Evolutionary conservation across 2,329 filamentous ascomycete genomes (phyloP).

Genomic region (Phialophora verrucosa): DNA sequence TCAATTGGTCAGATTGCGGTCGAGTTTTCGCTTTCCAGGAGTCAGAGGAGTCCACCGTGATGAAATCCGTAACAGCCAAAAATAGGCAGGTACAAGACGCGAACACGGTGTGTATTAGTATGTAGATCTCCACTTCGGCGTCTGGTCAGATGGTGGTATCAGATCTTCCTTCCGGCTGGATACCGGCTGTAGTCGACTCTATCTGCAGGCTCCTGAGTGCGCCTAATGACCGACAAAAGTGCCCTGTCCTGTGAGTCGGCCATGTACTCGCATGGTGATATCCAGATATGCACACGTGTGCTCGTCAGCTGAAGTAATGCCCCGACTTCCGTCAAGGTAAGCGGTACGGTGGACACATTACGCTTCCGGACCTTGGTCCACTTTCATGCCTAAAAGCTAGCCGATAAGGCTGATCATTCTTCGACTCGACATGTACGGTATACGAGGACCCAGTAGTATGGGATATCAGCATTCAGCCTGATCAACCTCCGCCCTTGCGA

Average conservation of each 20-base stretch:
- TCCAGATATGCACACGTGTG: not conserved
- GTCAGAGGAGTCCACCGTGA: not conserved
- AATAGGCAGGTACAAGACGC: slow-evolving; percentile 1
- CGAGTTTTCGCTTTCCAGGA: not conserved
- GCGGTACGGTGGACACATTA: not conserved
- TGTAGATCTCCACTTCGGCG: not conserved
- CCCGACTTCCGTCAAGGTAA: not conserved
- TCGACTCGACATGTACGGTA: not conserved
- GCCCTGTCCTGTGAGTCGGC: not conserved
- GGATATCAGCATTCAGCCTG: not conserved
- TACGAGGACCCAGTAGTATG: not conserved
- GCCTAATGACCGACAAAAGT: slow-evolving; percentile 4
- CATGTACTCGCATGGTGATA: slow-evolving; percentile 2
- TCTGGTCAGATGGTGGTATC: not conserved
- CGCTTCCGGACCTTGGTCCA: not conserved
- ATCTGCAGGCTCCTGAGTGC: not conserved
- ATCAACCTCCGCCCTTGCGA: not conserved
- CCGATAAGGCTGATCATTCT: slow-evolving; percentile 8
- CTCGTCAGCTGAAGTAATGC: slow-evolving; percentile 26
- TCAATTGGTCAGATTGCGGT: not conserved
- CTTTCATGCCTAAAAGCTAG: slow-evolving; percentile 1
- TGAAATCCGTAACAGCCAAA: not conserved
- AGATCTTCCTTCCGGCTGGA: not conserved
- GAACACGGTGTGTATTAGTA: not conserved
- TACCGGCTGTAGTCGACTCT: not conserved